Evolutionary conservation across 768 basidiomycete genomes (phyloP), one percentile per base, ranked within the genome.

Genomic region (Pleurotus citrinopileatus): DNA sequence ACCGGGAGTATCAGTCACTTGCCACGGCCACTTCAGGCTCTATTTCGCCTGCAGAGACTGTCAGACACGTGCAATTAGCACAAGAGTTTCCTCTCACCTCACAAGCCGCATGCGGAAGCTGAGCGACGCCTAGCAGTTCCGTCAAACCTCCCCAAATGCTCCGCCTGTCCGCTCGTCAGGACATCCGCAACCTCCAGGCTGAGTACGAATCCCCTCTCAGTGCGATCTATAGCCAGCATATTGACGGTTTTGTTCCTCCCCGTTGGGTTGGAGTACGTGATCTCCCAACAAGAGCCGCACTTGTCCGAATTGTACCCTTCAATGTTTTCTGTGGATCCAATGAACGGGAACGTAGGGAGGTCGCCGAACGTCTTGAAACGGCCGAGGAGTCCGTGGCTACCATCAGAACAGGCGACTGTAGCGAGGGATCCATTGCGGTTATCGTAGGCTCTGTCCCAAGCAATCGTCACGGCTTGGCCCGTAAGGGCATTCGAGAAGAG

Each of bases 231-330:
- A 1, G 71, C 78, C 3, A 72, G 65, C 22, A 79, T 57, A 29
- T 64, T 69, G 61, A 77, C 60, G 40, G 58, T 68, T 34, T 26
- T 64, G 17, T 60, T 57, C 5, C 19, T 55, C 8, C 67, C 66
- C 1, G 37, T 29, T 12, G 22, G 4, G 28, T 58, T 53, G 28
- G 67, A 64, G 62, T 70, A 80, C 1, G 70, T 71, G 52, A 82
- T 56, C 28, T 64, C 29, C 77, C 78, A 82, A 64, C 81, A 82
- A 28, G 69, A 67, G 0, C 75, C 77, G 57, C 79, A 82, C 52
- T 67, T 62, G 3, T 57, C 52, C 0, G 76, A 79, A 60, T 73
- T 65, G 63, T 66, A 80, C 10, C 65, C 70, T 3, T 56, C 54
- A 44, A 81, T 65, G 13, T 67, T 73, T 15, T 63, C 63, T 2